Evolutionary conservation across 2,329 filamentous ascomycete genomes (phyloP).

Genomic region (Arthroderma sp.): DNA sequence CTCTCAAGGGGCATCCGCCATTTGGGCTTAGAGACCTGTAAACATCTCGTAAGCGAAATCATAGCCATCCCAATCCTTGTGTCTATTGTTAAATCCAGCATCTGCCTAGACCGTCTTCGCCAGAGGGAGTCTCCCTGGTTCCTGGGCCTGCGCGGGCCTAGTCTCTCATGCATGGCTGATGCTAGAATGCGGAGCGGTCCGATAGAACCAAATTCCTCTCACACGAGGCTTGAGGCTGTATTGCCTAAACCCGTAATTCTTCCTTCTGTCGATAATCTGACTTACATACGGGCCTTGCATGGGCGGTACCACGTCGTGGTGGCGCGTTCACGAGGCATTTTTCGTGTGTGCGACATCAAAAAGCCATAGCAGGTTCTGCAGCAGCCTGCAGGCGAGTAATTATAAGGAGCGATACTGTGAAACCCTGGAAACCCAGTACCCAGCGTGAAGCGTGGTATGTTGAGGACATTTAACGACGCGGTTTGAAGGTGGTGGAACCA

Average conservation of each 20-base stretch:
- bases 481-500: too few relatives aligned
- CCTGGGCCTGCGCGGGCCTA: constrained; percentile 6
- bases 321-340: neutral
- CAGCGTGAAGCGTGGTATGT: too few relatives aligned
- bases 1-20: constrained; percentile 9
- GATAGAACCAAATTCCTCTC: constrained; percentile 12
- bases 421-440: too few relatives aligned
- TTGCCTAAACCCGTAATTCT: constrained; percentile 10
- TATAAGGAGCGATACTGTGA: too few relatives aligned
- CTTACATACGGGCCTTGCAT: constrained; percentile 10
- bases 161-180: constrained; percentile 10
- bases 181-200: constrained; percentile 9
- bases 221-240: constrained; percentile 7
- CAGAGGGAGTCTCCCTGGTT: constrained; percentile 7
- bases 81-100: constrained; percentile 14
- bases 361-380: neutral
- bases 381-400: too few relatives aligned
- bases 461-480: too few relatives aligned
- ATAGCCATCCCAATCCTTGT: constrained; percentile 17
- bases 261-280: constrained; percentile 8
- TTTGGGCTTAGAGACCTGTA: constrained; percentile 13
- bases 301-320: constrained; percentile 6
- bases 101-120: constrained; percentile 15
- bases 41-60: constrained; percentile 18
- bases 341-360: constrained; percentile 1